Conservation (phyloP, 2,329 filamentous ascomycete species). For the Verticillium longisporum region DNA sequence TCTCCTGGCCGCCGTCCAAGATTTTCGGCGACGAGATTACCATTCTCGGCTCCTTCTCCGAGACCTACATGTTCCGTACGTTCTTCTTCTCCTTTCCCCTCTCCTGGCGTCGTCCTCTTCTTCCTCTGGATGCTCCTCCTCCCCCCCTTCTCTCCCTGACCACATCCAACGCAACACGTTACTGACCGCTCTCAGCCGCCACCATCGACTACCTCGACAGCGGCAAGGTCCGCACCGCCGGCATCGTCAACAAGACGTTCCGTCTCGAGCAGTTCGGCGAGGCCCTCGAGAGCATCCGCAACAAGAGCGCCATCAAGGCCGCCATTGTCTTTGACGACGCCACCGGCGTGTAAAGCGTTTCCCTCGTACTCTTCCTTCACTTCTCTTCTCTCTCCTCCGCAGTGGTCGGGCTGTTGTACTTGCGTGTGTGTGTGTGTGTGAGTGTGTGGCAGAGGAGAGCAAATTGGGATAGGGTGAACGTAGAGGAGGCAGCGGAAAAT, state of each 20-base stretch:
- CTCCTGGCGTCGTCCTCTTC: too few relatives aligned
- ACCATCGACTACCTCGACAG: conserved; percentile 48
- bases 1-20: conserved; percentile 64
- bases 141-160: too few relatives aligned
- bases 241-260: conserved; percentile 68
- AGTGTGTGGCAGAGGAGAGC: not conserved
- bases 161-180: not conserved
- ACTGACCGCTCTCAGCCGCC: conserved; percentile 22
- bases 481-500: not conserved
- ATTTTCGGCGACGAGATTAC: conserved; percentile 66
- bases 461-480: too few relatives aligned
- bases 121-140: not conserved
- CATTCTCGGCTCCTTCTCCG: conserved; percentile 66
- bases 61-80: conserved; percentile 64
- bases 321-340: conserved; percentile 61
- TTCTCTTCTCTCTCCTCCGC: too few relatives aligned
- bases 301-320: conserved; percentile 69
- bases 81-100: too few relatives aligned
- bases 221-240: conserved; percentile 55
- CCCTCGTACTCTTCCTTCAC: too few relatives aligned
- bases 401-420: not conserved
- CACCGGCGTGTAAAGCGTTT: conserved; percentile 11
- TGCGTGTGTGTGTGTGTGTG: not conserved
- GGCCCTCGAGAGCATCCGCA: conserved; percentile 62
- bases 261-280: conserved; percentile 67